These are phyloP conservation scores for Kodamaea hsintzibuensis DNA, from an alignment of 805 yeast species.

Conservation along the genomic window DNA sequence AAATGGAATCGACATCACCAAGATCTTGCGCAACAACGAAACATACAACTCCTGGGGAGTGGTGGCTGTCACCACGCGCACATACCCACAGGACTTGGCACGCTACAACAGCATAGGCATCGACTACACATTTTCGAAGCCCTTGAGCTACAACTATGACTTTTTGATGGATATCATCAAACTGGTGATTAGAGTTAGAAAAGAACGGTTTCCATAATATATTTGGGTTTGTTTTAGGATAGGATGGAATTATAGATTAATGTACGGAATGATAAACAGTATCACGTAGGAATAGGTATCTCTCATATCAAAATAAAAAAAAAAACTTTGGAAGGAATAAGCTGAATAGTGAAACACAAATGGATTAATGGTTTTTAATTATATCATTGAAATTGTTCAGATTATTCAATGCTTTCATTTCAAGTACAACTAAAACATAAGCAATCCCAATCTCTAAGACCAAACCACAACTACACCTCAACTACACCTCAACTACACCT, in stretches of 20 bases:
- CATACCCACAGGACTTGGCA: constrained; percentile 26
- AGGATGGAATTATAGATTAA: background rate
- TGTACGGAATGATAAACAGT: background rate
- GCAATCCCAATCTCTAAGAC: too few relatives aligned
- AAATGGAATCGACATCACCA: constrained; percentile 41
- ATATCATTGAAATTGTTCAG: too few relatives aligned
- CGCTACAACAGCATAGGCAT: constrained; percentile 37
- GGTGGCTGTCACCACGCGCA: constrained; percentile 44
- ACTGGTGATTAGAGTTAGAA: constrained; percentile 14
- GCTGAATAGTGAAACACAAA: too few relatives aligned
- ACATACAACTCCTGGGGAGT: constrained; percentile 25
- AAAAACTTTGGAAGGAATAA: too few relatives aligned
- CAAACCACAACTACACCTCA: too few relatives aligned
- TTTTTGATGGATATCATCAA: constrained; percentile 20
- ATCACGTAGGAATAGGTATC: too few relatives aligned
- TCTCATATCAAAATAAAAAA: too few relatives aligned
- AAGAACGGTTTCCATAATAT: background rate
- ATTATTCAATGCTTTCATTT: too few relatives aligned
- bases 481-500: too few relatives aligned
- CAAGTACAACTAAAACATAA: too few relatives aligned
- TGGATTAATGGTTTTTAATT: too few relatives aligned
- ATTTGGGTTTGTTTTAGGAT: background rate
- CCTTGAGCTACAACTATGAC: constrained; percentile 26
- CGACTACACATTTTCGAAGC: constrained; percentile 43
- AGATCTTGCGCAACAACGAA: constrained; percentile 9